phyloP scores from a whole-genome alignment of 352 stramenopile species.

The Pythium volutum region DNA sequence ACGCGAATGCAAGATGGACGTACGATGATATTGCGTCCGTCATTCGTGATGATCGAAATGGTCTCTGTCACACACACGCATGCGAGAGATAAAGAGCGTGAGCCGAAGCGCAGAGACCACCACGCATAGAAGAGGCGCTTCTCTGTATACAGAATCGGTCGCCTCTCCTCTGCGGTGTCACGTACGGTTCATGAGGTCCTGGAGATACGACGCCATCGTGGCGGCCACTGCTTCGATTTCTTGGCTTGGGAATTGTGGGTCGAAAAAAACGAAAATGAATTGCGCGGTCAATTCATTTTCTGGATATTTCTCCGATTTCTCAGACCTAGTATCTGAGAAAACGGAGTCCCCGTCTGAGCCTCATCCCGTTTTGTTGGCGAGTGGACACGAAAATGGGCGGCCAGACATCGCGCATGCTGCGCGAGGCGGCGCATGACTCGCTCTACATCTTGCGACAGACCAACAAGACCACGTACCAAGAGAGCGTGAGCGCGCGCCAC shows the following conservation, averaged over 20 bases:
- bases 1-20: conserved; percentile 16
- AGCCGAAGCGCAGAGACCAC: not conserved
- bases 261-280: conserved; percentile 23
- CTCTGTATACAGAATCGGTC: not conserved
- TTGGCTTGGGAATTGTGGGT: not conserved
- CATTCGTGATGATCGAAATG: conserved; percentile 93
- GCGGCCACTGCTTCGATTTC: conserved; percentile 10
- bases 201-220: conserved; percentile 77
- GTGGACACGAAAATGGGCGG: conserved; percentile 43
- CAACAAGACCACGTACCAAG: conserved; percentile 62
- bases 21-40: conserved; percentile 94
- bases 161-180: not conserved
- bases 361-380: not conserved
- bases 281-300: conserved; percentile 21
- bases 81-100: not conserved
- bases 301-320: conserved; percentile 12
- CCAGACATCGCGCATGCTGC: conserved; percentile 78
- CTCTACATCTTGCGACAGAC: conserved; percentile 79
- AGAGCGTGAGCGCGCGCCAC: conserved; percentile 44
- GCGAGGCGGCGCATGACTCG: conserved; percentile 74
- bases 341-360: too few species aligned
- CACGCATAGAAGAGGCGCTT: not conserved
- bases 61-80: conserved; percentile 44
- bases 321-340: conserved; percentile 19
- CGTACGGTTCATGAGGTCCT: conserved; percentile 84